phyloP scores from a whole-genome alignment of 73 alveolate genomes.

The Halteria grandinella region DNA sequence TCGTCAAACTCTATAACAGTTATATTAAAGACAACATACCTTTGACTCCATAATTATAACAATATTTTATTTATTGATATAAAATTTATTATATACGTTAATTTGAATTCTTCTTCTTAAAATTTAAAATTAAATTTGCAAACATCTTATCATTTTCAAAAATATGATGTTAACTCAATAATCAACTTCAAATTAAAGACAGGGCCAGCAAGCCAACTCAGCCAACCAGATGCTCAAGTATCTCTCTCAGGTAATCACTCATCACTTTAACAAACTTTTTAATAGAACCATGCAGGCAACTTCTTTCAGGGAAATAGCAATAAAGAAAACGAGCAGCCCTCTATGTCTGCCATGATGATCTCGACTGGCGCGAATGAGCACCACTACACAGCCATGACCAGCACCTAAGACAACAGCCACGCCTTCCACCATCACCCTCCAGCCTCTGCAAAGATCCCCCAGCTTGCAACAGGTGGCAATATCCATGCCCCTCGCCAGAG shows the following conservation, averaged over 20 bases:
- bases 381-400: not conserved
- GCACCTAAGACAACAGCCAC: constrained; percentile 7
- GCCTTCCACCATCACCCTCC: not conserved
- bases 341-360: constrained; percentile 4
- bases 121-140: constrained; percentile 33
- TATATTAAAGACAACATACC: too few species aligned
- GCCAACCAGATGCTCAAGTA: constrained; percentile 32
- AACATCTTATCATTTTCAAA: not conserved
- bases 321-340: constrained; percentile 46
- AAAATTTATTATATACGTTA: constrained; percentile 44
- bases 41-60: not conserved
- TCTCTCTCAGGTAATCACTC: not conserved
- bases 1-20: too few species aligned
- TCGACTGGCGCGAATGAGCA: not conserved
- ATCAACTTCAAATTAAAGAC: not conserved
- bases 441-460: constrained; percentile 8
- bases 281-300: constrained; percentile 38
- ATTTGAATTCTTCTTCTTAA: constrained; percentile 54
- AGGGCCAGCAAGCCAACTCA: constrained; percentile 33
- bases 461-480: not conserved
- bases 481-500: constrained; percentile 47
- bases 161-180: not conserved
- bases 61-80: not conserved
- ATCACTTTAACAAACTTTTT: too few species aligned
- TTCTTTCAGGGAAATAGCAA: not conserved